Percentiles rank a stretch among this genome's conserved stretches.
Conservation (phyloP, 805 yeast species). For the Candida orba region DNA sequence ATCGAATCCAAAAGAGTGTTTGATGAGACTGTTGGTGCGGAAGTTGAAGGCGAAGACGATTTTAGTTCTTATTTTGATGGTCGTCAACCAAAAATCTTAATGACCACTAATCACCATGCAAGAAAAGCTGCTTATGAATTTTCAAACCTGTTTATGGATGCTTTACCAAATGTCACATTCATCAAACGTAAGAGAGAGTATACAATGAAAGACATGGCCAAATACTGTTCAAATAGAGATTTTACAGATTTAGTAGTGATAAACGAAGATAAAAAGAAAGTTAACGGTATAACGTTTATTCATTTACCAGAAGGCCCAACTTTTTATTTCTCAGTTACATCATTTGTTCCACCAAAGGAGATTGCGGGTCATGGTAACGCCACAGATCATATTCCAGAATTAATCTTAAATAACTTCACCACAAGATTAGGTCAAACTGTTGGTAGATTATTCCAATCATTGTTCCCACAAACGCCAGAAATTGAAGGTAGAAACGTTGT, state of each 20-base stretch:
- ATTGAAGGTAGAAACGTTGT: slow-evolving; percentile 93
- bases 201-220: slow-evolving; percentile 80
- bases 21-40: slow-evolving; percentile 22
- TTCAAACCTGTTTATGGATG: slow-evolving; percentile 77
- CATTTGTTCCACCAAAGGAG: slow-evolving; percentile 65
- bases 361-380: slow-evolving; percentile 87
- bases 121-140: slow-evolving; percentile 83
- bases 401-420: slow-evolving; percentile 84
- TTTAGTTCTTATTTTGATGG: slow-evolving; percentile 23
- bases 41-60: slow-evolving; percentile 25
- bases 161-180: slow-evolving; percentile 80
- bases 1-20: slow-evolving; percentile 24
- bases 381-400: slow-evolving; percentile 86
- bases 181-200: slow-evolving; percentile 83
- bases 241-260: slow-evolving; percentile 84
- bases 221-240: slow-evolving; percentile 71
- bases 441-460: slow-evolving; percentile 83
- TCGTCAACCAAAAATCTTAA: slow-evolving; percentile 66
- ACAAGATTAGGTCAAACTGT: slow-evolving; percentile 92
- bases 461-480: slow-evolving; percentile 91
- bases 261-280: slow-evolving; percentile 89
- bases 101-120: slow-evolving; percentile 87
- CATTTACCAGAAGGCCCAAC: slow-evolving; percentile 96
- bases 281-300: slow-evolving; percentile 86
- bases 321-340: slow-evolving; percentile 79